These are phyloP conservation scores for Sporobolomyces pararoseus DNA, from an alignment of 768 basidiomycete species.

Conservation along the genomic window DNA sequence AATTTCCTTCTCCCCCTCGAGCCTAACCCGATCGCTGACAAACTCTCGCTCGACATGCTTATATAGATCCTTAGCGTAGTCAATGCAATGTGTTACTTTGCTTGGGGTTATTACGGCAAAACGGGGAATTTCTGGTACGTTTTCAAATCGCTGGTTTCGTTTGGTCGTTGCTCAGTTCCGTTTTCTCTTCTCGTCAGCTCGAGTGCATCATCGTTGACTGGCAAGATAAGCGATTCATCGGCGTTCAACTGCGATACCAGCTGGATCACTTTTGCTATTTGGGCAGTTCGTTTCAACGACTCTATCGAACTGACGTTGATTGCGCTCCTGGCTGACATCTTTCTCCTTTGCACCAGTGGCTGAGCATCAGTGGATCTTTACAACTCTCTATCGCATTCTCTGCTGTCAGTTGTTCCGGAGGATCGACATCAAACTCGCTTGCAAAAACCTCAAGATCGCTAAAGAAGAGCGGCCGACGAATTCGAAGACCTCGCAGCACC, in stretches of 20 bases:
- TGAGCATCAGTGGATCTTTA: conserved; percentile 12
- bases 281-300: conserved; percentile 5
- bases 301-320: background rate
- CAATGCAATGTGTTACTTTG: background rate
- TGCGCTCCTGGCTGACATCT: too few relatives aligned
- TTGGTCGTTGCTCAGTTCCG: too few relatives aligned
- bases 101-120: background rate
- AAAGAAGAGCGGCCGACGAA: background rate
- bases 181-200: background rate
- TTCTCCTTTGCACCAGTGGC: background rate
- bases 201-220: background rate
- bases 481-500: background rate
- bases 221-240: background rate
- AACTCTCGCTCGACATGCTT: background rate
- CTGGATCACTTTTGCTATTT: conserved; percentile 5
- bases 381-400: conserved; percentile 18
- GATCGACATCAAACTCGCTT: background rate
- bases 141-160: background rate
- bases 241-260: conserved; percentile 6
- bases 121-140: background rate
- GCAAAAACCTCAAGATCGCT: background rate
- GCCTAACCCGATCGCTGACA: background rate
- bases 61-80: conserved; percentile 4
- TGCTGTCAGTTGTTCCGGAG: background rate
- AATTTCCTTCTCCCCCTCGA: background rate